A percentile compares a stretch with the other conserved stretches of the same genome.
Evolutionary conservation across 1,284 basidiomycete genomes (phyloP).

Genomic region (Ustilago sp.): DNA sequence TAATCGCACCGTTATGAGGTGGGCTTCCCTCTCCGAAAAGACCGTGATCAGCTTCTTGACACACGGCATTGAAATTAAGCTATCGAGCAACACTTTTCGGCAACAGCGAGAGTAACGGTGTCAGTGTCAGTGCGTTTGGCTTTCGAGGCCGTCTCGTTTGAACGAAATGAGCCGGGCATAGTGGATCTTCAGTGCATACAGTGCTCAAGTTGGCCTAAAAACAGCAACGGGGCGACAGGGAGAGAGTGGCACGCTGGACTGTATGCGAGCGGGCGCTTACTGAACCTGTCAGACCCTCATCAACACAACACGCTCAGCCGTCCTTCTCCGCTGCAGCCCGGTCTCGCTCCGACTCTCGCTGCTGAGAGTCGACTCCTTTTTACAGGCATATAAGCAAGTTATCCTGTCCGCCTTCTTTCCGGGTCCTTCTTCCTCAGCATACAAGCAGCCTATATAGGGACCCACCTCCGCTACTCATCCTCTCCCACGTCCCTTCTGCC

Average conservation of each 20-base stretch:
- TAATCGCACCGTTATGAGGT: not conserved
- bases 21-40: not conserved
- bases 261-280: conserved; percentile 1
- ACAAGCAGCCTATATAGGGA: not conserved
- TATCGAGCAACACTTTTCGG: not conserved
- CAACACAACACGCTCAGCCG: conserved; percentile 7
- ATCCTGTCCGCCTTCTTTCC: not conserved
- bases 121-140: conserved; percentile 4
- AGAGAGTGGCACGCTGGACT: conserved; percentile 1
- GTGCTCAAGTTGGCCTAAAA: not conserved
- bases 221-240: not conserved
- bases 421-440: not conserved
- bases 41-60: conserved; percentile 32
- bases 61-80: conserved; percentile 8
- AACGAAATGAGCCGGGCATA: conserved; percentile 1
- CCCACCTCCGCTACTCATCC: not conserved
- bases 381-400: conserved; percentile 14
- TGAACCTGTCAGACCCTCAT: conserved; percentile 32
- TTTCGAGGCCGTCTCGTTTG: conserved; percentile 7
- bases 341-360: not conserved
- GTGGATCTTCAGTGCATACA: conserved; percentile 26
- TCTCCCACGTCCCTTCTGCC: no score
- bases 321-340: not conserved
- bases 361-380: not conserved
- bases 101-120: no score